Percentiles rank a stretch among this genome's conserved stretches.
Conservation (phyloP, 352 stramenopile species). For the Plasmopara viticola region DNA sequence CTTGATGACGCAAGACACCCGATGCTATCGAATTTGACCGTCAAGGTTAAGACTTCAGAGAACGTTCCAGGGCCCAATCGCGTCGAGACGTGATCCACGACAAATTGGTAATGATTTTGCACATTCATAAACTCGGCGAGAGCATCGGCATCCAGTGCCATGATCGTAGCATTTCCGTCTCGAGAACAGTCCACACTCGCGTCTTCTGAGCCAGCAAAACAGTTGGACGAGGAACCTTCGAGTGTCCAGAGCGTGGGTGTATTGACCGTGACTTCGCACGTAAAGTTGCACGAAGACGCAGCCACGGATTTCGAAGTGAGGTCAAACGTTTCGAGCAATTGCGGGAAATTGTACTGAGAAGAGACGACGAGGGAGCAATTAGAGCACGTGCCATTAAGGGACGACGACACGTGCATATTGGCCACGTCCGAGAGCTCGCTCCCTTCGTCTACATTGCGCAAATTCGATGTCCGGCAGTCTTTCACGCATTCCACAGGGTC, state of each 20-base stretch:
- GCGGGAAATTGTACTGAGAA: slow-evolving; percentile 68
- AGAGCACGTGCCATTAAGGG: slow-evolving; percentile 60
- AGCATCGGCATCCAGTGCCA: slow-evolving; percentile 33
- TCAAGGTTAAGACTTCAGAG: slow-evolving; percentile 41
- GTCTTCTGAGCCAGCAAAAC: slow-evolving; percentile 20
- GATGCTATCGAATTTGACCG: slow-evolving; percentile 49
- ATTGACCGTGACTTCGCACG: slow-evolving; percentile 37
- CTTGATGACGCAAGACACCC: slow-evolving; percentile 35
- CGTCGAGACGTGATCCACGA: slow-evolving; percentile 56
- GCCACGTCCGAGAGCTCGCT: slow-evolving; percentile 44
- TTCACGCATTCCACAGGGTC: slow-evolving; percentile 51
- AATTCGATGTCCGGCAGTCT: slow-evolving; percentile 32
- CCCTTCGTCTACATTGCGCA: slow-evolving; percentile 38
- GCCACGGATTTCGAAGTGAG: slow-evolving; percentile 37
- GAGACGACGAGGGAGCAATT: slow-evolving; percentile 54
- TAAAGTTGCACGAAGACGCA: slow-evolving; percentile 37
- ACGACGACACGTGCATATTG: slow-evolving; percentile 39
- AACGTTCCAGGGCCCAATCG: slow-evolving; percentile 51
- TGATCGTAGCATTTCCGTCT: slow-evolving; percentile 49
- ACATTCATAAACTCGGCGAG: slow-evolving; percentile 34
- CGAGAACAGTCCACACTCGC: slow-evolving; percentile 34
- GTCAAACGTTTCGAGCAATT: slow-evolving; percentile 59
- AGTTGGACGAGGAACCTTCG: slow-evolving; percentile 31
- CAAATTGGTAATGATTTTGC: slow-evolving; percentile 40
- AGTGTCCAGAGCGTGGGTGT: slow-evolving; percentile 58